Conservation (phyloP, 495 filamentous ascomycete species). For the Aspergillus cristatus region DNA sequence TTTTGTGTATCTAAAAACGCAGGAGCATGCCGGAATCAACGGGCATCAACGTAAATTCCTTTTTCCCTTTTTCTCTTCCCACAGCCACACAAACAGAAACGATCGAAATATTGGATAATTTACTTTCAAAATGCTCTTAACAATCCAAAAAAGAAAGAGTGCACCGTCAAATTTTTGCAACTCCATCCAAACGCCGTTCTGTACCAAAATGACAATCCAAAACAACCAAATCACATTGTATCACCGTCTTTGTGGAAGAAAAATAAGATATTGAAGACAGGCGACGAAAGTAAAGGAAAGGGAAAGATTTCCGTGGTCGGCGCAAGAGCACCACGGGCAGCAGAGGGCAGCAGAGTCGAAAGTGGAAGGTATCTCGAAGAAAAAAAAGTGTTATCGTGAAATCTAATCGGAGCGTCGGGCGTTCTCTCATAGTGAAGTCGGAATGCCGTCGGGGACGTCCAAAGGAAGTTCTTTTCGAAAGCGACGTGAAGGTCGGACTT, state of each 20-base stretch:
- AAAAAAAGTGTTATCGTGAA: not conserved
- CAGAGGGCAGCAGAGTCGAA: not conserved
- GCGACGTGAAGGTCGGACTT: not conserved
- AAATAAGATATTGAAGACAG: not conserved
- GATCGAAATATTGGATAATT: not conserved
- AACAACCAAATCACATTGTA: not conserved
- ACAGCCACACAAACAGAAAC: not conserved
- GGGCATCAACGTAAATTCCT: not conserved
- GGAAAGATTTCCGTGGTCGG: not conserved
- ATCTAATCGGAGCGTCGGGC: too few species aligned
- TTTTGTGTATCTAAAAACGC: not conserved
- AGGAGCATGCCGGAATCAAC: not conserved
- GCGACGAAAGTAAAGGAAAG: not conserved
- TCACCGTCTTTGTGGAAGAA: not conserved
- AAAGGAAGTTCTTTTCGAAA: not conserved
- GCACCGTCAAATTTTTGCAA: slow-evolving; percentile 12
- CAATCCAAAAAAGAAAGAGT: not conserved
- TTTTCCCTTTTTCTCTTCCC: not conserved
- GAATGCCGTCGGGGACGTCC: not conserved
- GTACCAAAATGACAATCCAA: not conserved
- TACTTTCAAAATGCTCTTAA: slow-evolving; percentile 3
- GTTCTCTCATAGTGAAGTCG: too few species aligned
- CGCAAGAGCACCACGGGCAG: not conserved
- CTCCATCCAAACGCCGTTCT: slow-evolving; percentile 1
- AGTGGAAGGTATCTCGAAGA: not conserved